These are phyloP conservation scores for Blumeriella jaapii DNA, from an alignment of 2,329 filamentous ascomycete species.

Conservation along the genomic window DNA sequence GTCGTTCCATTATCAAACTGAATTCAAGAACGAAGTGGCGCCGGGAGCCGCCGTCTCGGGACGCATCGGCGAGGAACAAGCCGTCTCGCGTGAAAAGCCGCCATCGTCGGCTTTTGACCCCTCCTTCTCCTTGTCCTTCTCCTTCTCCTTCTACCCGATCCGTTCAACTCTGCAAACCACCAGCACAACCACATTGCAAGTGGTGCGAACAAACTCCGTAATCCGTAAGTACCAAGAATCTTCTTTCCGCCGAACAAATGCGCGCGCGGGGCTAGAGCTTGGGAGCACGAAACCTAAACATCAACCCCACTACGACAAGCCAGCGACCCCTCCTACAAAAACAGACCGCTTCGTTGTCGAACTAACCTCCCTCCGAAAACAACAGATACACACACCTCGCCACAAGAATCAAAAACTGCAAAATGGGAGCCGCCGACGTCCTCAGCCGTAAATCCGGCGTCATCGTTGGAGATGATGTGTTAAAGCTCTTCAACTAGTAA, in stretches of 20 bases:
- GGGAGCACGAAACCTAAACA: no score
- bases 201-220: background rate
- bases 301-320: conserved; percentile 1
- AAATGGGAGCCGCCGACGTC: conserved; percentile 39
- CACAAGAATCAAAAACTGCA: conserved; percentile 13
- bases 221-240: no score
- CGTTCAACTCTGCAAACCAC: conserved; percentile 1
- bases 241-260: no score
- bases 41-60: no score
- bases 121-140: background rate
- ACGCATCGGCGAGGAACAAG: no score
- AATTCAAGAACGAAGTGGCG: no score
- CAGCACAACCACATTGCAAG: conserved; percentile 3
- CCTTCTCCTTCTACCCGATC: background rate
- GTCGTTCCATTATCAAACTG: no score
- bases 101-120: background rate
- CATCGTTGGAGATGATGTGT: conserved; percentile 56
- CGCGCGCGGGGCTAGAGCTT: no score
- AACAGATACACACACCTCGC: conserved; percentile 4
- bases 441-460: conserved; percentile 53
- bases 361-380: background rate
- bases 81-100: conserved; percentile 4
- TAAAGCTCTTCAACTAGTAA: conserved; percentile 51
- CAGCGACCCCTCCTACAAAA: conserved; percentile 5
- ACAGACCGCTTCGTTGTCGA: conserved; percentile 2